These are phyloP conservation scores for Ustanciosporium gigantosporum DNA, from an alignment of 1,284 basidiomycete species.

Conservation along the genomic window DNA sequence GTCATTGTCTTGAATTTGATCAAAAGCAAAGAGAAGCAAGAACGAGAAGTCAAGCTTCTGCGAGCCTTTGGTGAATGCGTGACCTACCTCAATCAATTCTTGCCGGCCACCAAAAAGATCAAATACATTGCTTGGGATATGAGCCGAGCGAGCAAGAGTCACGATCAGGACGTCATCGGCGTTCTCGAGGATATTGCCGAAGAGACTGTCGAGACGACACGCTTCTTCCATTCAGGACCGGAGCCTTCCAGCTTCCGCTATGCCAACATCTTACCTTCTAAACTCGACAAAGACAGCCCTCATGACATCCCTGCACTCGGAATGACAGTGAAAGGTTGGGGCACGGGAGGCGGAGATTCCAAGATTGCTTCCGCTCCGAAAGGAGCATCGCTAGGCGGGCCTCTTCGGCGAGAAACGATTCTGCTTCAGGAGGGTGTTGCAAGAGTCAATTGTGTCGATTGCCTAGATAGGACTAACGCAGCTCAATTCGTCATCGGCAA, in stretches of 20 bases:
- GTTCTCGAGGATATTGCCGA: slow-evolving; percentile 94
- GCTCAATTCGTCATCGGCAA: slow-evolving; percentile 98
- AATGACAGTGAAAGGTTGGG: not conserved
- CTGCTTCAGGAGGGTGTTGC: slow-evolving; percentile 85
- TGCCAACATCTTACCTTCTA: not conserved
- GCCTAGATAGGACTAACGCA: slow-evolving; percentile 89
- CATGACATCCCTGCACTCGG: not conserved
- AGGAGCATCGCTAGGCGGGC: not conserved
- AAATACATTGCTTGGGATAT: slow-evolving; percentile 95
- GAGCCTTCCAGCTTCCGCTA: slow-evolving; percentile 40
- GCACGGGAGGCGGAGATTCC: not conserved
- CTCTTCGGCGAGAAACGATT: slow-evolving; percentile 63
- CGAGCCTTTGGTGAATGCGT: slow-evolving; percentile 92
- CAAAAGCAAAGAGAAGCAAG: slow-evolving; percentile 67
- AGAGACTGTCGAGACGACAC: slow-evolving; percentile 85
- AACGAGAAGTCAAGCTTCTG: slow-evolving; percentile 89
- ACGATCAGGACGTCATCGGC: slow-evolving; percentile 92
- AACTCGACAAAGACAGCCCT: not conserved
- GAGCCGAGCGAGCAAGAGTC: slow-evolving; percentile 67
- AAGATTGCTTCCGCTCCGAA: not conserved
- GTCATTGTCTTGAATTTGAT: slow-evolving; percentile 95
- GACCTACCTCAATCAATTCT: slow-evolving; percentile 89
- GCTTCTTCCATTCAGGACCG: slow-evolving; percentile 80
- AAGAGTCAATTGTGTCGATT: slow-evolving; percentile 72
- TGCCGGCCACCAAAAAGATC: slow-evolving; percentile 79